These are phyloP conservation scores for Elymus sibiricus DNA, from an alignment of 176 grass and related monocot species.

Conservation along the genomic window DNA sequence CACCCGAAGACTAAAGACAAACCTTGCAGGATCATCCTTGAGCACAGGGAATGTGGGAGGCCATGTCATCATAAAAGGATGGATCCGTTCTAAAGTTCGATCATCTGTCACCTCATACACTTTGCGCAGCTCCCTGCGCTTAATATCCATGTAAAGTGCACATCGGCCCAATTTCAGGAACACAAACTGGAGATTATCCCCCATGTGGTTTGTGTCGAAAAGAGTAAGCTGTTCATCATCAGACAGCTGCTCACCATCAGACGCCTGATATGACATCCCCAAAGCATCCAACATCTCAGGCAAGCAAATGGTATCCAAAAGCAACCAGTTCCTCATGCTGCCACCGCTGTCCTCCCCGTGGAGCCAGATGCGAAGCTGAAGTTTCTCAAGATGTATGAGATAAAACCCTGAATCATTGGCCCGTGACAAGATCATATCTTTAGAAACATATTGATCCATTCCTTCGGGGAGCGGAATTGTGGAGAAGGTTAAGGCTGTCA, in stretches of 20 bases:
- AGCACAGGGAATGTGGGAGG: neutral
- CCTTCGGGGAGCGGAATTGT: neutral
- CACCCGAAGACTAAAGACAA: neutral
- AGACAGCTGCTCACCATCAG: neutral
- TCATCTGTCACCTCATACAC: neutral
- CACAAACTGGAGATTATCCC: neutral
- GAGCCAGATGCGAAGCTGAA: neutral
- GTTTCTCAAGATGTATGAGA: neutral
- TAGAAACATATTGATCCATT: neutral
- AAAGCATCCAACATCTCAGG: neutral
- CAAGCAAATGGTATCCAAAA: neutral
- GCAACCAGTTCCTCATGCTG: neutral
- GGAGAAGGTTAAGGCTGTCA: neutral
- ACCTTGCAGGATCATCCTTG: conserved; percentile 2
- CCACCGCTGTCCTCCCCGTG: neutral
- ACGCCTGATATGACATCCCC: neutral
- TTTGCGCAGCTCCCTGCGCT: neutral
- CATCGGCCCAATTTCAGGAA: neutral
- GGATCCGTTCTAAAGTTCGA: neutral
- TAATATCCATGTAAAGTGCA: neutral
- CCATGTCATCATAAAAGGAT: conserved; percentile 6
- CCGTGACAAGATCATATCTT: neutral
- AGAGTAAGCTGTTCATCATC: neutral
- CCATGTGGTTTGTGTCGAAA: neutral
- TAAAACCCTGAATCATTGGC: neutral